These are phyloP conservation scores for Pleurotus eryngii DNA, from an alignment of 768 basidiomycete species.

Conservation along the genomic window DNA sequence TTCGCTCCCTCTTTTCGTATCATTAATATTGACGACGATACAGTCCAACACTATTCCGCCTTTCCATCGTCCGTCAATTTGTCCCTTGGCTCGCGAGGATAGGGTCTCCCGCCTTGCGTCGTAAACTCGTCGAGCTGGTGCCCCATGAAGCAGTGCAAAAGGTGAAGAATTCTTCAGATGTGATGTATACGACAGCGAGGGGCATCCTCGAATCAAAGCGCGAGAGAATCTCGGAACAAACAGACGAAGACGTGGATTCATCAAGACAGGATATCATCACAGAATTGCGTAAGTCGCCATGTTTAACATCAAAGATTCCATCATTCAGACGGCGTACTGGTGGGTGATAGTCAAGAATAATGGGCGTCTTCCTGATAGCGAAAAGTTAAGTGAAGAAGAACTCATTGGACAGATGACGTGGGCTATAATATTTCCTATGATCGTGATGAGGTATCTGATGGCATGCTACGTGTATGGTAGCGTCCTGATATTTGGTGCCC, in stretches of 20 bases:
- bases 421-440: slow-evolving; percentile 10
- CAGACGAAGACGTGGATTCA: slow-evolving; percentile 17
- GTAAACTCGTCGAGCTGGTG: slow-evolving; percentile 38
- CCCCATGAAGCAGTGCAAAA: slow-evolving; percentile 37
- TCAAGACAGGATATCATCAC: slow-evolving; percentile 48
- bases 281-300: slow-evolving; percentile 36
- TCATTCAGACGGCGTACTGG: background rate
- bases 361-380: slow-evolving; percentile 26
- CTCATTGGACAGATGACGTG: slow-evolving; percentile 50
- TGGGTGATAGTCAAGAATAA: slow-evolving; percentile 33
- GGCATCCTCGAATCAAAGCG: slow-evolving; percentile 39
- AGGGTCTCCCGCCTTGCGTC: slow-evolving; percentile 38
- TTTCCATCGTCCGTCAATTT: slow-evolving; percentile 43
- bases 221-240: slow-evolving; percentile 15
- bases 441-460: background rate
- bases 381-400: slow-evolving; percentile 40
- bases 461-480: slow-evolving; percentile 16
- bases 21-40: background rate
- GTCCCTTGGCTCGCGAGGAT: slow-evolving; percentile 41
- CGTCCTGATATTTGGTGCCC: slow-evolving; percentile 47
- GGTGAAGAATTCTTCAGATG: slow-evolving; percentile 44
- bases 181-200: slow-evolving; percentile 40
- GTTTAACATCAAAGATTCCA: background rate
- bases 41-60: slow-evolving; percentile 43
- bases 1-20: background rate